Evolutionary conservation across 768 basidiomycete species (phyloP).

Genomic region (Boletus tomentosulus): DNA sequence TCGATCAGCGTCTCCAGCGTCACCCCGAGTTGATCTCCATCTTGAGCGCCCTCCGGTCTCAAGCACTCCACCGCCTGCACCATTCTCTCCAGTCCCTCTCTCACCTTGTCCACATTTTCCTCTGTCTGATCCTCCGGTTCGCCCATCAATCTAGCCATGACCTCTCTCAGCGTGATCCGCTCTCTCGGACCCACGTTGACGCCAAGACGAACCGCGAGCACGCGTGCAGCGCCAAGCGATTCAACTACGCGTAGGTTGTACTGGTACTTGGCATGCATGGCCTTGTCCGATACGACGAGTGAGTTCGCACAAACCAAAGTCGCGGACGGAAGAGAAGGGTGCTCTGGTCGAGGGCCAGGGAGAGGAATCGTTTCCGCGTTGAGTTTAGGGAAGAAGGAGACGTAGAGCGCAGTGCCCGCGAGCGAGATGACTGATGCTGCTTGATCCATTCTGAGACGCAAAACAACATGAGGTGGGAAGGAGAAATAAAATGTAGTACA

Average conservation of each 20-base stretch:
- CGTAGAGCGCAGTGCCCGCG: slow-evolving; percentile 67
- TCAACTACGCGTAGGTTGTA: slow-evolving; percentile 95
- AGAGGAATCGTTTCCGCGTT: slow-evolving; percentile 64
- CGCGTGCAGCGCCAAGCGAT: slow-evolving; percentile 72
- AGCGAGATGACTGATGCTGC: slow-evolving; percentile 80
- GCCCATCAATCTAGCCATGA: slow-evolving; percentile 53
- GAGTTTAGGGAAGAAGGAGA: slow-evolving; percentile 77
- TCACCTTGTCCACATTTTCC: slow-evolving; percentile 42
- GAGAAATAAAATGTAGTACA: slow-evolving; percentile 13
- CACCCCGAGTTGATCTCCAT: slow-evolving; percentile 52
- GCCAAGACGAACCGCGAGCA: slow-evolving; percentile 60
- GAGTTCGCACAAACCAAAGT: slow-evolving; percentile 41
- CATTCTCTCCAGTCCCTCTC: slow-evolving; percentile 44
- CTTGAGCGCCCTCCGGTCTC: slow-evolving; percentile 36
- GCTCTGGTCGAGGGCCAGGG: slow-evolving; percentile 32
- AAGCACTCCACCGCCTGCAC: slow-evolving; percentile 48
- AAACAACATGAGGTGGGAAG: neutral
- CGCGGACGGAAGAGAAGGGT: slow-evolving; percentile 23
- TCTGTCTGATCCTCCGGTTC: slow-evolving; percentile 39
- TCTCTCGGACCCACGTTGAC: slow-evolving; percentile 35
- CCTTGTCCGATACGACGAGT: slow-evolving; percentile 78
- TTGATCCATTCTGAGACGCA: slow-evolving; percentile 72
- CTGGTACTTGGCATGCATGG: slow-evolving; percentile 64
- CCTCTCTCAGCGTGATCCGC: slow-evolving; percentile 62
- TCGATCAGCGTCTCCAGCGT: slow-evolving; percentile 72